Evolutionary conservation across 139 green algal genomes (phyloP).

Genomic region (Pedinophyceae sp.): DNA sequence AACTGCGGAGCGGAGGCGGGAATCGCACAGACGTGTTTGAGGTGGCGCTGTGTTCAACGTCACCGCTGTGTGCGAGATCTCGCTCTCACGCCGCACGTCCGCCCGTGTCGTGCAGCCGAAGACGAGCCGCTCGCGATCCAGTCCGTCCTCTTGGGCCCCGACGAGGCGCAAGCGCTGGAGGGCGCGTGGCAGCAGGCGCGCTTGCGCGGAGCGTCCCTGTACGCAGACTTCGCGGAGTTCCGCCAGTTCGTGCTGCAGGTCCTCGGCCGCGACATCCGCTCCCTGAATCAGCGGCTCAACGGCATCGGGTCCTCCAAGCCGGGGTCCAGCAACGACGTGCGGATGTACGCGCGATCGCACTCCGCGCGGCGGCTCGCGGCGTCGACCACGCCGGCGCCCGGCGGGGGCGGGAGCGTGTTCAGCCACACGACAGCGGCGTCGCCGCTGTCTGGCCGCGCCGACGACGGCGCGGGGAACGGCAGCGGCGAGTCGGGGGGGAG

Average conservation of each 20-base stretch:
- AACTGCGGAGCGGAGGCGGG: neutral
- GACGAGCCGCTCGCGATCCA: conserved; percentile 13
- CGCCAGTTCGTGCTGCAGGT: conserved; percentile 26
- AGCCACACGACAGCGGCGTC: too few species aligned
- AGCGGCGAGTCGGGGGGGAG: too few species aligned
- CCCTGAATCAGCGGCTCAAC: conserved; percentile 34
- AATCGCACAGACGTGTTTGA: neutral
- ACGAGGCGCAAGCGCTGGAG: conserved; percentile 1
- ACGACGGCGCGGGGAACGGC: too few species aligned
- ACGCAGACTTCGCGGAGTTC: conserved; percentile 10
- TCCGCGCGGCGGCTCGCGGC: too few species aligned
- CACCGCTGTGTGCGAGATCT: neutral
- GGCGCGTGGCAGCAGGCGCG: conserved; percentile 1
- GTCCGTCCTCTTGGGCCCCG: conserved; percentile 1
- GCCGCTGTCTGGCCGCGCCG: too few species aligned
- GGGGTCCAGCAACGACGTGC: too few species aligned
- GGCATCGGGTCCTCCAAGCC: too few species aligned
- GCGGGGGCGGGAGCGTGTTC: too few species aligned
- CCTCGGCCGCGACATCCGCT: conserved; percentile 49
- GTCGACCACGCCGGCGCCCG: too few species aligned
- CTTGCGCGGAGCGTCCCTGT: too few species aligned
- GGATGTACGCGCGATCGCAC: too few species aligned
- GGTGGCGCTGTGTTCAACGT: neutral
- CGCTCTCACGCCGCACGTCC: neutral
- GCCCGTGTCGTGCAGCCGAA: neutral